phyloP scores from a whole-genome alignment of 805 yeast genomes.

The Teunomyces aglyptinius region DNA sequence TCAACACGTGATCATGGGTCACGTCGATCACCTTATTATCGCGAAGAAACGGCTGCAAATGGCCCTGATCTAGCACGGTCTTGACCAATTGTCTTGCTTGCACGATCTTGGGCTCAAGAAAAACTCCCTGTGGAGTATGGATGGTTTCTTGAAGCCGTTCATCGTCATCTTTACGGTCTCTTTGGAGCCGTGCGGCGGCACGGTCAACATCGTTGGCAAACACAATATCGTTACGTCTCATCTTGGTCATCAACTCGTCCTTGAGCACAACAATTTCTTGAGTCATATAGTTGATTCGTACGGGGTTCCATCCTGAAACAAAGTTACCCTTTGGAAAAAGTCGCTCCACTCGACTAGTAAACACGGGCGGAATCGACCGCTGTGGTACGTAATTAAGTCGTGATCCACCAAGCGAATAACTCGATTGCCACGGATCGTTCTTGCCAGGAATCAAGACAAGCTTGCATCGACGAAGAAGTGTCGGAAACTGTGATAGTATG shows the following conservation, averaged over 20 bases:
- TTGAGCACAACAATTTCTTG: slow-evolving; percentile 78
- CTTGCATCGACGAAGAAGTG: slow-evolving; percentile 50
- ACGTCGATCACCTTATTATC: slow-evolving; percentile 63
- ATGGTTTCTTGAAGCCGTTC: slow-evolving; percentile 24
- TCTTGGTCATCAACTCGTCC: slow-evolving; percentile 68
- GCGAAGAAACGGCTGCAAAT: slow-evolving; percentile 73
- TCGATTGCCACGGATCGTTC: slow-evolving; percentile 90
- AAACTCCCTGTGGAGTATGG: slow-evolving; percentile 17
- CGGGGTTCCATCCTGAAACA: slow-evolving; percentile 65
- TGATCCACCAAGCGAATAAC: slow-evolving; percentile 56
- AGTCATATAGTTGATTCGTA: slow-evolving; percentile 70
- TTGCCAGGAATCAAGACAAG: slow-evolving; percentile 82
- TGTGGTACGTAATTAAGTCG: slow-evolving; percentile 54
- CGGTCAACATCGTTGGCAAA: slow-evolving; percentile 43
- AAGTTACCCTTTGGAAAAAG: slow-evolving; percentile 41
- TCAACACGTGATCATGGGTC: slow-evolving; percentile 65
- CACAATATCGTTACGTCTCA: slow-evolving; percentile 66
- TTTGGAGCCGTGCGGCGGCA: slow-evolving; percentile 23
- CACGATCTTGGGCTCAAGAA: slow-evolving; percentile 43
- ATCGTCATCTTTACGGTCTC: slow-evolving; percentile 11
- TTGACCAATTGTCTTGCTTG: slow-evolving; percentile 72
- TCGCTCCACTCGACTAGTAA: slow-evolving; percentile 65
- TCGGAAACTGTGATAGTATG: slow-evolving; percentile 58
- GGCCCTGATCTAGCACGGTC: slow-evolving; percentile 85
- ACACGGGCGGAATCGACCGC: slow-evolving; percentile 64